phyloP scores from a whole-genome alignment of 257 asterid genomes.

The Paraleonurus japonicus region DNA sequence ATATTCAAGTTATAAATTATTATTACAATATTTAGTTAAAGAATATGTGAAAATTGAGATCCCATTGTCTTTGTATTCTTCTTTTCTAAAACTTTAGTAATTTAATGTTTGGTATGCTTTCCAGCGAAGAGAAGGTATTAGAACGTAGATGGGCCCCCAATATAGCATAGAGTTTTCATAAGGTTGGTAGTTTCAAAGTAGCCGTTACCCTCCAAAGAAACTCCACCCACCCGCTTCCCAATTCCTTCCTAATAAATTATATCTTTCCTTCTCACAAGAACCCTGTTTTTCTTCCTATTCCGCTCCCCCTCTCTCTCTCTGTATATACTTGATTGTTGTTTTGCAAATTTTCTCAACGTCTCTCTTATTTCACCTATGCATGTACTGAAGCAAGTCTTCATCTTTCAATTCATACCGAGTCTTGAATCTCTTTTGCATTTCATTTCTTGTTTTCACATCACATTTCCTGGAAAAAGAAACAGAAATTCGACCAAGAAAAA shows the following conservation, averaged over 20 bases:
- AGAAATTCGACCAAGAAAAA: not conserved
- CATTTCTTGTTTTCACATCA: not conserved
- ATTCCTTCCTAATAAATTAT: not conserved
- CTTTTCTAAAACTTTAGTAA: not conserved
- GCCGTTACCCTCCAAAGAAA: constrained; percentile 55
- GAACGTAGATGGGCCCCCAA: constrained; percentile 13
- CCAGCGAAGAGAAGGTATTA: constrained; percentile 36
- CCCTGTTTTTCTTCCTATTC: constrained; percentile 3
- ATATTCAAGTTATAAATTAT: too few species aligned
- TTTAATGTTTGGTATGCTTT: constrained; percentile 23
- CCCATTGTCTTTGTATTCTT: not conserved
- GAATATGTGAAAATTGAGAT: not conserved
- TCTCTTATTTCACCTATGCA: constrained; percentile 17
- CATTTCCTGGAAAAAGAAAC: not conserved
- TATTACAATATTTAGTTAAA: not conserved
- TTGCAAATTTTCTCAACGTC: not conserved
- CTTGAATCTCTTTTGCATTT: constrained; percentile 5
- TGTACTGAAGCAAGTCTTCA: not conserved
- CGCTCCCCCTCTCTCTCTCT: constrained; percentile 14
- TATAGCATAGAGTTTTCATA: constrained; percentile 12
- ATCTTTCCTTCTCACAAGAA: constrained; percentile 28
- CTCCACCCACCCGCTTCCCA: not conserved
- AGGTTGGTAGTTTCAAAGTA: constrained; percentile 49
- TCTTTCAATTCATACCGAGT: not conserved
- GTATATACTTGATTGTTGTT: not conserved